Conservation (phyloP, 192 early-diverging fungal genomes). For the Entomortierella chlamydospora region DNA sequence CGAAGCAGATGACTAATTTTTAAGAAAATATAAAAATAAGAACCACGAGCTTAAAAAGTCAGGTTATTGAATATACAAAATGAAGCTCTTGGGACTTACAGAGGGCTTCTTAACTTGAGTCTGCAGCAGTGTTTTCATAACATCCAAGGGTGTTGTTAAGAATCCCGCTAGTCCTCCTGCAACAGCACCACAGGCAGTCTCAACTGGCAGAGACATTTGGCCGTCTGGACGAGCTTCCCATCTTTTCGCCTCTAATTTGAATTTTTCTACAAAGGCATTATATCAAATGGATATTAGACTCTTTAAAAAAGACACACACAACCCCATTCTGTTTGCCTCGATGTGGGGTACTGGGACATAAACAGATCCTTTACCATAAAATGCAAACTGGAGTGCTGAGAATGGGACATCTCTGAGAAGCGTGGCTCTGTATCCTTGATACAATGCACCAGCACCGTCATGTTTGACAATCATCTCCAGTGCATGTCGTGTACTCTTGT, state of each 20-base stretch:
- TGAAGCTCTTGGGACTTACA: slow-evolving; percentile 4
- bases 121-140: slow-evolving; percentile 70
- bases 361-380: slow-evolving; percentile 59
- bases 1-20: neutral
- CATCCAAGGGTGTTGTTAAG: slow-evolving; percentile 70
- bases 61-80: neutral
- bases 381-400: slow-evolving; percentile 70
- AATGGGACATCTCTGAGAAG: slow-evolving; percentile 68
- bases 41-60: neutral
- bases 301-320: too few relatives aligned
- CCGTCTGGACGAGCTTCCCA: slow-evolving; percentile 54
- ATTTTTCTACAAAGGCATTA: slow-evolving; percentile 56
- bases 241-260: slow-evolving; percentile 60
- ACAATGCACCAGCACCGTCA: slow-evolving; percentile 72
- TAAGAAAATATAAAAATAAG: neutral
- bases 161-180: slow-evolving; percentile 70
- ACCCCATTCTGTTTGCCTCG: too few relatives aligned
- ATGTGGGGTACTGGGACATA: neutral
- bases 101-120: slow-evolving; percentile 59
- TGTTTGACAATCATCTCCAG: slow-evolving; percentile 67
- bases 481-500: slow-evolving; percentile 73
- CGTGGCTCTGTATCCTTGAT: slow-evolving; percentile 69
- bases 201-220: slow-evolving; percentile 58
- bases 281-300: neutral
- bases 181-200: slow-evolving; percentile 61